Conservation (phyloP, 2,329 filamentous ascomycete genomes). For the Calonectria hongkongensis region DNA sequence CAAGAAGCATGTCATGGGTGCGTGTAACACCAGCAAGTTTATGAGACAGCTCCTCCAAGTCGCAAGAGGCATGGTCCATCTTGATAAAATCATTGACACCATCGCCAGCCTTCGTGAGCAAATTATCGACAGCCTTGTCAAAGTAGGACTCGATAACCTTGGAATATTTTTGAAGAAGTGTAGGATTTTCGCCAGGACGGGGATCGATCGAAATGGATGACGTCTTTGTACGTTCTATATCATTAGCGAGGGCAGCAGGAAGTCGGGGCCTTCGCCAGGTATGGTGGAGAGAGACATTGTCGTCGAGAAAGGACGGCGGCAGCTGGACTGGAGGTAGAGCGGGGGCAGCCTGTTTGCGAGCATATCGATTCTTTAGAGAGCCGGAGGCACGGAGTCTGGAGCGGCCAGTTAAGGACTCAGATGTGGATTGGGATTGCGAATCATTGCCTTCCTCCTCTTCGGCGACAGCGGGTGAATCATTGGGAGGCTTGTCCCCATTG, state of each 20-base stretch:
- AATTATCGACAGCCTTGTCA: conserved; percentile 51
- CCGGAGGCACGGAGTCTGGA: conserved; percentile 51
- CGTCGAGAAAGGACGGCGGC: conserved; percentile 74
- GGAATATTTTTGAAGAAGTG: conserved; percentile 50
- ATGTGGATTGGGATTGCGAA: conserved; percentile 53
- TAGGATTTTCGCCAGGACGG: conserved; percentile 47
- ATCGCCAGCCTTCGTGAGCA: conserved; percentile 47
- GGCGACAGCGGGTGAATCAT: conserved; percentile 50
- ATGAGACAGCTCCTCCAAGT: conserved; percentile 43
- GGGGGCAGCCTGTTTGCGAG: conserved; percentile 59
- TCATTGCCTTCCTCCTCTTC: conserved; percentile 49
- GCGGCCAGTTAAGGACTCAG: conserved; percentile 55
- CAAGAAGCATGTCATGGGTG: conserved; percentile 60
- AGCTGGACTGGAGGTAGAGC: conserved; percentile 72
- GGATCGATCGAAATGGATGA: conserved; percentile 56
- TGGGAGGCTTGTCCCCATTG: conserved; percentile 55
- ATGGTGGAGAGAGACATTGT: conserved; percentile 65
- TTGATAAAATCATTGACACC: conserved; percentile 40
- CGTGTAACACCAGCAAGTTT: conserved; percentile 48
- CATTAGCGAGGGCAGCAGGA: conserved; percentile 57
- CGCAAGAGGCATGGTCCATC: conserved; percentile 27
- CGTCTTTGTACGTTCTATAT: conserved; percentile 56
- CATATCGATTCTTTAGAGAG: conserved; percentile 57
- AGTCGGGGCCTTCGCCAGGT: conserved; percentile 54
- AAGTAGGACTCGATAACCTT: conserved; percentile 58